Base-by-base conservation (phyloP, 306 rosid species). In the Sindora glabra region DNA sequence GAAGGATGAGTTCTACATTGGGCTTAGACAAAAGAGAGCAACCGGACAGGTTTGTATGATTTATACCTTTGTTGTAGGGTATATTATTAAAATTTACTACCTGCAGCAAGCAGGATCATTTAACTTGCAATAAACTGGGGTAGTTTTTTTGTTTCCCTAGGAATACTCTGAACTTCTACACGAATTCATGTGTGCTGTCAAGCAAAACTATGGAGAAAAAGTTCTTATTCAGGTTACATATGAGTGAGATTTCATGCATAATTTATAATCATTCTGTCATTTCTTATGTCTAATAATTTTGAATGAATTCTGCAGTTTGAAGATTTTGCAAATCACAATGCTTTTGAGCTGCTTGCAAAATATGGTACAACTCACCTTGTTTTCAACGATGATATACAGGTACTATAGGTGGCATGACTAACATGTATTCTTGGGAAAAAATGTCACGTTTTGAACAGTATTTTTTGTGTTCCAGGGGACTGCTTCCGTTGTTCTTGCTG, bases 251-350 rank as follows among this genome's bases (percentile, higher is more conserved):
- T 53, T 61, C 56, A 47, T 71, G 49, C 64, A 33, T 48, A 19
- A 22, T 42, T 52, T 51, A 50, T 44, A 59, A 13, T 47, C 50
- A 10, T 72, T 23, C 24, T 23, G 17, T 42, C 51, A 33, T n/a
- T 62, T 62, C 67, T 62, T 2, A 36, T 46, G 55, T 65, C 71
- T 75, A 25, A 51, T 60, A 18, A 48, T 63, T 74, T 64, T 53
- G 33, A 61, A 56, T 75, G 42, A 53, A 36, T 70, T 68, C 45
- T 77, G 45, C 84, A 94, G 99, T 94, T 86, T 57, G 99, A 94
- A 73, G 99, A 94, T 77, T 94, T 94, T 62, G 99, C 99, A n/a
- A 94, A 89, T 73, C 97, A 89, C 94, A 94, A 94, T 58, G 99
- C 99, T 52, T 94, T 94, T 37, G 97, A 89, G 65, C 76, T 94